Evolutionary conservation across 73 alveolate species (phyloP).

Genomic region (Breviolum minutum): DNA sequence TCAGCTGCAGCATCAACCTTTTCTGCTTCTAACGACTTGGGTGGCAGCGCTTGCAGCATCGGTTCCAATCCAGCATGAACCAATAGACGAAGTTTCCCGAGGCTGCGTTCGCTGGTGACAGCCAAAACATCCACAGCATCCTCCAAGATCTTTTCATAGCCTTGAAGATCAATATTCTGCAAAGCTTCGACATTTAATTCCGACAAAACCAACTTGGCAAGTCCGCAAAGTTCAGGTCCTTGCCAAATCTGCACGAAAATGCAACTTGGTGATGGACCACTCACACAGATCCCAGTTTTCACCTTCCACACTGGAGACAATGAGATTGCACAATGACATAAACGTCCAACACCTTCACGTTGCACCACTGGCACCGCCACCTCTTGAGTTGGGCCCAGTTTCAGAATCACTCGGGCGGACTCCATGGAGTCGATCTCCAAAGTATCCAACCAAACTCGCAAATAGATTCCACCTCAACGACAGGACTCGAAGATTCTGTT

Average conservation of each 20-base stretch:
- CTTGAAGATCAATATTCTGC: slow-evolving; percentile 28
- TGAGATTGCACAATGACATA: slow-evolving; percentile 29
- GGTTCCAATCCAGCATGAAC: slow-evolving; percentile 55
- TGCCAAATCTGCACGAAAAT: slow-evolving; percentile 81
- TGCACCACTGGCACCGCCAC: slow-evolving; percentile 22
- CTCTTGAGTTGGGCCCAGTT: slow-evolving; percentile 70
- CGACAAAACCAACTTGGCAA: slow-evolving; percentile 57
- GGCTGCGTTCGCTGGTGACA: slow-evolving; percentile 16
- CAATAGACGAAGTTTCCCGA: slow-evolving; percentile 32
- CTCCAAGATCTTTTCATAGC: slow-evolving; percentile 22
- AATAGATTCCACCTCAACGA: slow-evolving; percentile 31
- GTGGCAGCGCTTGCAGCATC: background rate
- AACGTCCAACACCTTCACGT: slow-evolving; percentile 3
- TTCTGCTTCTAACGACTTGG: background rate
- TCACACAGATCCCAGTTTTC: background rate
- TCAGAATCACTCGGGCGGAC: slow-evolving; percentile 35
- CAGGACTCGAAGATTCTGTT: background rate
- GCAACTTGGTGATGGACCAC: slow-evolving; percentile 34
- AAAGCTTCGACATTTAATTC: background rate
- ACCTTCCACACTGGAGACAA: slow-evolving; percentile 35
- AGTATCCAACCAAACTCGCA: slow-evolving; percentile 62
- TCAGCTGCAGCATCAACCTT: slow-evolving; percentile 2
- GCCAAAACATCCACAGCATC: slow-evolving; percentile 57
- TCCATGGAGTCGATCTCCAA: background rate
- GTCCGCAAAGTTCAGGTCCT: slow-evolving; percentile 75